Conservation (phyloP, 225 moss, liverwort and hornwort species). For the Climacium dendroides region DNA sequence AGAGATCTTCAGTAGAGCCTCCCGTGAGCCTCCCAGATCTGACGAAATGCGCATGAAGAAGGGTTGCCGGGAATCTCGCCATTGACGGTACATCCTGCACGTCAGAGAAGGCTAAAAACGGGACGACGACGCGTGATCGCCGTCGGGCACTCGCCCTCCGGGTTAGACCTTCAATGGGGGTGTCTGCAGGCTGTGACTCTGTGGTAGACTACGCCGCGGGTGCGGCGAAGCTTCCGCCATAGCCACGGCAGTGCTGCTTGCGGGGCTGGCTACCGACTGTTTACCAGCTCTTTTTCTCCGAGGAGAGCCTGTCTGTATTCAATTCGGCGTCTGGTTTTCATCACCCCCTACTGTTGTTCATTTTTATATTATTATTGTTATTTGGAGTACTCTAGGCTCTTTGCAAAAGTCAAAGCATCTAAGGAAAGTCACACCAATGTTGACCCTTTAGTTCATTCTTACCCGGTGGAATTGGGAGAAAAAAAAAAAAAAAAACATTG, state of each 20-base stretch:
- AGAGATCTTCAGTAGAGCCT: not conserved
- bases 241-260: not conserved
- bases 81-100: not conserved
- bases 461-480: not conserved
- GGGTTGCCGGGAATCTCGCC: not conserved
- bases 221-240: not conserved
- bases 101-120: not conserved
- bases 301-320: not conserved
- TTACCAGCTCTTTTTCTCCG: not conserved
- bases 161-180: not conserved
- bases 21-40: not conserved
- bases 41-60: not conserved
- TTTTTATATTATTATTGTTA: not conserved
- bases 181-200: not conserved
- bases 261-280: not conserved
- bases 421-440: too few relatives aligned
- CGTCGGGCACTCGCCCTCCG: not conserved
- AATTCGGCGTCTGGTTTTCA: not conserved
- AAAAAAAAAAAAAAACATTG: not conserved
- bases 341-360: not conserved
- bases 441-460: not conserved
- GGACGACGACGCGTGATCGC: not conserved
- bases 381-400: not conserved
- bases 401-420: not conserved
- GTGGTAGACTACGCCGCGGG: not conserved